Evolutionary conservation across 225 moss, liverwort and hornwort species (phyloP).

Genomic region (Rhytidiadelphus loreus): DNA sequence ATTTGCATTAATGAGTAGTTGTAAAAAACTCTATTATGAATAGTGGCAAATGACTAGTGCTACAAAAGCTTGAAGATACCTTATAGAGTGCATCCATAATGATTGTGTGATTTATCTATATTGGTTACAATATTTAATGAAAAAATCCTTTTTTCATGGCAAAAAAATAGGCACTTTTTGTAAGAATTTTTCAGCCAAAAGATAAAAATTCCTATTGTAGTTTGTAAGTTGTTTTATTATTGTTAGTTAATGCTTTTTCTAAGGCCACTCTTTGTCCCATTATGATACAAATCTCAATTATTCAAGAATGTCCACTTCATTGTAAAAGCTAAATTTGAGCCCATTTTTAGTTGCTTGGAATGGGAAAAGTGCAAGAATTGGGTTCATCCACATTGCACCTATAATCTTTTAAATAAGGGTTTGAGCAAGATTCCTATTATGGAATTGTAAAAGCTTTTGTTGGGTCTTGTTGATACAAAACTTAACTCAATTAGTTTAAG

Average conservation of each 20-base stretch:
- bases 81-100: not conserved
- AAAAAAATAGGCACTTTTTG: not conserved
- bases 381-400: accelerated
- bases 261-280: not conserved
- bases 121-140: not conserved
- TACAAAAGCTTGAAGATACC: not conserved
- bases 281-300: too few species aligned
- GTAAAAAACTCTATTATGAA: not conserved
- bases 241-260: not conserved
- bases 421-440: not conserved
- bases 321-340: accelerated
- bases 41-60: not conserved
- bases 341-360: accelerated
- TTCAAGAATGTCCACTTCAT: accelerated
- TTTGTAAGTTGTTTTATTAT: not conserved
- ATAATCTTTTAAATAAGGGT: not conserved
- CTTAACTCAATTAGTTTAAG: not conserved
- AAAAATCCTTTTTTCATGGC: not conserved
- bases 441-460: not conserved
- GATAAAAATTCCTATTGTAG: not conserved
- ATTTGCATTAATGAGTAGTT: not conserved
- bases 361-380: accelerated
- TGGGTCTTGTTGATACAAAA: not conserved
- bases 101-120: not conserved
- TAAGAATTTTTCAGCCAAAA: not conserved